Base-by-base conservation (phyloP, 148 eudicot genomes). In the Fagopyrum esculentum region DNA sequence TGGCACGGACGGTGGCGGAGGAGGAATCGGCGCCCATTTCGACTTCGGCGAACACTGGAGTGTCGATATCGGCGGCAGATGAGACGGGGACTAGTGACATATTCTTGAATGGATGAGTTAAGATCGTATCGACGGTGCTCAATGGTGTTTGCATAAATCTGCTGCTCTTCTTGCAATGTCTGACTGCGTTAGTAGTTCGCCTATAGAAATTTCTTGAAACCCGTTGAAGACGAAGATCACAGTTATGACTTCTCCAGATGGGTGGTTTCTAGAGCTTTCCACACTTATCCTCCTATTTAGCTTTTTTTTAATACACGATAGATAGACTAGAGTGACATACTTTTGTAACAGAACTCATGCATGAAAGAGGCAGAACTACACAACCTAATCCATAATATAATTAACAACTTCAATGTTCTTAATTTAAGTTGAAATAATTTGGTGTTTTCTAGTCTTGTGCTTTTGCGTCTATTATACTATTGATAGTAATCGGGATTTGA, bases 1-100 rank as follows among this genome's bases (percentile, higher is more conserved):
- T 94, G 86, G 98, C 97, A 60, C 98, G 87, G 16, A 91, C 90
- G 40, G 90, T 87, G 72, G 88, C 46, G 11, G 89, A 45, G 10
- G 87, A 80, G 13, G 89, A 45, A 45, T 88, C 95, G 48, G 52
- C 83, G 6, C 83, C 88, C 98, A 93, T 93, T 72, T 89, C 96
- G 2, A 93, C 92, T 76, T 90, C 98, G 10, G 96, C 90, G 71
- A 90, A 73, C 73, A 85, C 56, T 11, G 90, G 85, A 66, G 71
- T 9, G 46, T 35, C 71, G 71, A 59, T 2, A 2, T 80, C 83
- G 72, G 74, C 76, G 73, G 10, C 54, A 60, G 71, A 71, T 44
- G 78, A 48, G 54, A 77, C 47, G 17, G 91, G 85, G 26, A 86
- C 87, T 29, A 90, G 47, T 9, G 98, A 84, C 98, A 88, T 89